Evolutionary conservation across 2,329 filamentous ascomycete genomes (phyloP), one percentile per base, ranked within the genome.

Genomic region (Hansfordia pulvinata): DNA sequence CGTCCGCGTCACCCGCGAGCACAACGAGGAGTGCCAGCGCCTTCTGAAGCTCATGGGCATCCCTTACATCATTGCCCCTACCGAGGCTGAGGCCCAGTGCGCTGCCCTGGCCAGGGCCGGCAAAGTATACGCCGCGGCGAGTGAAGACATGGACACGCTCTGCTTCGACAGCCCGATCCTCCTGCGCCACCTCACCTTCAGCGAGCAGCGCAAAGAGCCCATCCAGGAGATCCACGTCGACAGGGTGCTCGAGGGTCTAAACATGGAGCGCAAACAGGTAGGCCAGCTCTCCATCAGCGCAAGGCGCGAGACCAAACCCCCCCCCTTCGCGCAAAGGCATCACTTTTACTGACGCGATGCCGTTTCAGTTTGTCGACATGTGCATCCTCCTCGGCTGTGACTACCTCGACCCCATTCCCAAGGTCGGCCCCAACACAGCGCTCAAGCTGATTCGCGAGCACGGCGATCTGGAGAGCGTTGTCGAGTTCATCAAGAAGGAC

Each of bases 81-180:
- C 90, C 0, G 90, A 98, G 54, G 90, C 90, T 4, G 90, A 98
- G 59, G 90, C 90, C 2, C 90, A 98, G 51, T 98, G 90, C 50
- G 90, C 90, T 3, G 79, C 77, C 20, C 64, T 98, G 34, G 90
- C 90, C 1, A 67, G 79, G 34, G 86, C 82, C 5, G 88, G 85
- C 19, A 96, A 96, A 57, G 90, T 98, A 27, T 98, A 92, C 50
- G 90, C 86, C 4, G 90, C 90, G 12, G 90, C 90, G 3, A 93
- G 82, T 37, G 90, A 98, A 56, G 90, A 98, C 56, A 98, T 98
- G 90, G 90, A 98, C 48, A 98, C 90, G 0, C 61, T 98, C 29
- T 96, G 88, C 45, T 98, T 98, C 53, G 76, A 94, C 44, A 69
- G 86, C 27, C 90, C 90, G 0, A 86, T 98, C 32, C 60, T 98